A percentile compares a stretch with the other conserved stretches of the same genome.
Evolutionary conservation across 495 filamentous ascomycete species (phyloP).

Genomic region (Gamarada debralockiae): DNA sequence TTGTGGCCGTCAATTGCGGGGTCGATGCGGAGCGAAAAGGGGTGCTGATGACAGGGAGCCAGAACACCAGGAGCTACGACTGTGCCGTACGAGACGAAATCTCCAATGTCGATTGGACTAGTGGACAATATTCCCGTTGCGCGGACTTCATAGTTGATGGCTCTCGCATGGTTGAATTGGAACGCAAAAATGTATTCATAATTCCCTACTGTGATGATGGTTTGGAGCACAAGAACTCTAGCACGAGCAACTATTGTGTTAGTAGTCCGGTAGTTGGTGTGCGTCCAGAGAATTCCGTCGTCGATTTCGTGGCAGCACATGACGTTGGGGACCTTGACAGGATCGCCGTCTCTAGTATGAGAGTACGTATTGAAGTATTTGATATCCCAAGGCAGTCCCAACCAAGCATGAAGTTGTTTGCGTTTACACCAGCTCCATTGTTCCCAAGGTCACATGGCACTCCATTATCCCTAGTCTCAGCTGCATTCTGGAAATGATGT

Average conservation of each 20-base stretch:
- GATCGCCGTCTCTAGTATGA: constrained; percentile 42
- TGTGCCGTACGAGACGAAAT: constrained; percentile 60
- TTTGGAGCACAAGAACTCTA: constrained; percentile 67
- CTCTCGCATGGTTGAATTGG: constrained; percentile 76
- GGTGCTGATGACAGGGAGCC: constrained; percentile 74
- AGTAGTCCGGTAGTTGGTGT: constrained; percentile 76
- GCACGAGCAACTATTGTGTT: constrained; percentile 61
- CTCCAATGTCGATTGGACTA: constrained; percentile 59
- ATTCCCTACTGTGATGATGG: constrained; percentile 69
- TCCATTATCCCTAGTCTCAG: not conserved
- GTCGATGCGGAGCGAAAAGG: constrained; percentile 81
- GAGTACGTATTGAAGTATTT: constrained; percentile 52
- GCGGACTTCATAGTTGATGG: constrained; percentile 38
- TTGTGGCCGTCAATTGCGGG: constrained; percentile 71
- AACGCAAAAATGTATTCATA: constrained; percentile 59
- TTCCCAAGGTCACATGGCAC: constrained; percentile 66
- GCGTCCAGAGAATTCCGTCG: constrained; percentile 74
- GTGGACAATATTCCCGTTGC: constrained; percentile 58
- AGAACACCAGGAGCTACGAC: constrained; percentile 57
- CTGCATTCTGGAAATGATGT: not conserved
- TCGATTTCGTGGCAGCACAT: constrained; percentile 77
- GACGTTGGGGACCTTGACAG: constrained; percentile 62
- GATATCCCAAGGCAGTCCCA: constrained; percentile 72
- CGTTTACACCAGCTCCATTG: constrained; percentile 66
- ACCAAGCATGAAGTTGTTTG: constrained; percentile 67